Conservation (phyloP, 2,329 filamentous ascomycete species). For the Epichloe glyceriae region DNA sequence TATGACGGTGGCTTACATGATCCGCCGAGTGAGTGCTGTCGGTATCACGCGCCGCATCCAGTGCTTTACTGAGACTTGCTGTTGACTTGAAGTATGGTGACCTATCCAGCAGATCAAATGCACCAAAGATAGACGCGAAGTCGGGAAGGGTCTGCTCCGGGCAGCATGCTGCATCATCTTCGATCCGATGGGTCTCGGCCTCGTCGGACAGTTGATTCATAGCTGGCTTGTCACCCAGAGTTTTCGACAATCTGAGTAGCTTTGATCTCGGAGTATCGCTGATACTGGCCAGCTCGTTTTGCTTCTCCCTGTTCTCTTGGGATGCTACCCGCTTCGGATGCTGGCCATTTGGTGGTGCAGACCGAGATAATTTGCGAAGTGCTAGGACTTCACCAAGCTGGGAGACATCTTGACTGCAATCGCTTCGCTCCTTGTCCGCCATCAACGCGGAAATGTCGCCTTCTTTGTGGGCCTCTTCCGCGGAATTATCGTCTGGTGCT, state of each 20-base stretch:
- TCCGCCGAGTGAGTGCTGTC: constrained; percentile 1
- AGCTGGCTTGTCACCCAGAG: background rate
- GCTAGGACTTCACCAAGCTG: background rate
- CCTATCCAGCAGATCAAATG: constrained; percentile 15
- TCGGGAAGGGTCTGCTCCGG: constrained; percentile 15
- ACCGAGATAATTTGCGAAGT: constrained; percentile 2
- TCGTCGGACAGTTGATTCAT: background rate
- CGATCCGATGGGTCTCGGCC: background rate
- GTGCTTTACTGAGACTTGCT: constrained; percentile 1
- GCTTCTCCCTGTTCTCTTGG: background rate
- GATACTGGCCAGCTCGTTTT: background rate
- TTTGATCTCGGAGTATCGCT: background rate
- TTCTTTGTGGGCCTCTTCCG: background rate
- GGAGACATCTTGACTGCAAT: background rate
- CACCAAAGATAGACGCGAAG: constrained; percentile 16
- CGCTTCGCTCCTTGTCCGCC: too few relatives aligned
- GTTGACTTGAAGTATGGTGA: constrained; percentile 11
- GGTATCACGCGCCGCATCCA: constrained; percentile 1
- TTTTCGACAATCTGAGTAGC: background rate
- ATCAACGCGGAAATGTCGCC: background rate
- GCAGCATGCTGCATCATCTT: constrained; percentile 1
- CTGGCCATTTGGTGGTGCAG: constrained; percentile 1
- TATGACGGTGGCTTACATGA: constrained; percentile 11
- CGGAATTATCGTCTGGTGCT: background rate
- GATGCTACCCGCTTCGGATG: background rate